Percentiles rank a stretch among this genome's conserved stretches.
Evolutionary conservation across 1,284 basidiomycete species (phyloP).

Genomic region (Cutaneotrichosporon sp.): DNA sequence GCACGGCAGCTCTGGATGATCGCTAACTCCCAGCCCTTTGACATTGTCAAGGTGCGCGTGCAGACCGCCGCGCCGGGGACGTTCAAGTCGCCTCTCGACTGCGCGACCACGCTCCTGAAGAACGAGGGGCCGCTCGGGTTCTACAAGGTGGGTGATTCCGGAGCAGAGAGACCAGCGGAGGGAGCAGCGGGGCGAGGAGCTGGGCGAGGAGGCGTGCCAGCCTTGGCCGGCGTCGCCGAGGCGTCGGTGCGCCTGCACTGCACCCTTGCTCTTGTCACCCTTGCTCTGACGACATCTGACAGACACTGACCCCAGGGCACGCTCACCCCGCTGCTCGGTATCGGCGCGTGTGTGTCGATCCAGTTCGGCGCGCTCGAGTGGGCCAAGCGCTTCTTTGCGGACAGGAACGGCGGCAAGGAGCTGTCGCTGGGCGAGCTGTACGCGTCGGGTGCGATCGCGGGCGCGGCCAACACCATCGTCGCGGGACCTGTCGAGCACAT

Average conservation of each 20-base stretch:
- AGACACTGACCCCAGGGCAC: conserved; percentile 68
- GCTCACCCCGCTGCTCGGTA: conserved; percentile 86
- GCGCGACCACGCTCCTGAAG: conserved; percentile 81
- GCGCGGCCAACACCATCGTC: conserved; percentile 86
- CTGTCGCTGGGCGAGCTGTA: conserved; percentile 64
- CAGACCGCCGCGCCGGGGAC: conserved; percentile 92
- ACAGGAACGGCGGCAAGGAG: conserved; percentile 30
- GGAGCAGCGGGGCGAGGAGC: neutral
- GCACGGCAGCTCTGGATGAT: too few species aligned
- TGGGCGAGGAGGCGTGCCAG: too few species aligned
- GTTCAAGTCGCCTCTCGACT: conserved; percentile 84
- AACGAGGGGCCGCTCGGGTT: conserved; percentile 93
- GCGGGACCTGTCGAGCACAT: conserved; percentile 97
- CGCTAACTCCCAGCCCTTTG: conserved; percentile 65
- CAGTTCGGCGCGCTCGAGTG: conserved; percentile 93
- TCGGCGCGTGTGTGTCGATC: conserved; percentile 86
- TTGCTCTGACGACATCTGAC: neutral
- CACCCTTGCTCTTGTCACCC: neutral
- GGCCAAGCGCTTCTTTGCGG: conserved; percentile 75
- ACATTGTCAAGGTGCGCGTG: conserved; percentile 94
- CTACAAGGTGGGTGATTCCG: conserved; percentile 71
- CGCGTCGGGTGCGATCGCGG: conserved; percentile 76
- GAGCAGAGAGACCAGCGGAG: too few species aligned
- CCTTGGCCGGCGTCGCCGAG: too few species aligned
- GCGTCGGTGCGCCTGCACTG: too few species aligned